A percentile compares a stretch with the other conserved stretches of the same genome.
Evolutionary conservation across 768 basidiomycete species (phyloP).

Genomic region (Boletus sensibilis): DNA sequence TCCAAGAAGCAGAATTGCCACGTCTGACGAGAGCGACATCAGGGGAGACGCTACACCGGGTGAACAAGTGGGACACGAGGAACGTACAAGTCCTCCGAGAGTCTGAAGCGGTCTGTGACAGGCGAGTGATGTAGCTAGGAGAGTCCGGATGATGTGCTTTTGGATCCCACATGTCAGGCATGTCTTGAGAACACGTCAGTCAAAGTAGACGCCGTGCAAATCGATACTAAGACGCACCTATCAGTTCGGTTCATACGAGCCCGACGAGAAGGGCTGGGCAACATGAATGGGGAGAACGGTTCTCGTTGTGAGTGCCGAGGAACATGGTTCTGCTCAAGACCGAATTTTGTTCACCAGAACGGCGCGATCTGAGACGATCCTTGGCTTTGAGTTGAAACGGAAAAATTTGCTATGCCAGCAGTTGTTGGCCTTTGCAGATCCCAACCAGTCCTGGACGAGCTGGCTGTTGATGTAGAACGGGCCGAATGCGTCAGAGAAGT

Average conservation of each 20-base stretch:
- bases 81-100: conserved; percentile 56
- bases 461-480: conserved; percentile 58
- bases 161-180: conserved; percentile 72
- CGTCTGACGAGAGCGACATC: conserved; percentile 47
- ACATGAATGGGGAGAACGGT: conserved; percentile 5
- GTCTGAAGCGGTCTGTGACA: conserved; percentile 29
- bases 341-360: conserved; percentile 1
- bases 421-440: conserved; percentile 16
- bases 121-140: conserved; percentile 27
- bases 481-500: conserved; percentile 58
- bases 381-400: conserved; percentile 28
- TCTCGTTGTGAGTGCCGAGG: conserved; percentile 19
- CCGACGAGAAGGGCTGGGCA: conserved; percentile 55
- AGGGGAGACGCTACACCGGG: not conserved
- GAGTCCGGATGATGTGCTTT: conserved; percentile 53
- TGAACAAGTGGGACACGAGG: not conserved
- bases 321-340: not conserved
- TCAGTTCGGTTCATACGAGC: conserved; percentile 68
- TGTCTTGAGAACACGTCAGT: conserved; percentile 40
- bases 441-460: conserved; percentile 60
- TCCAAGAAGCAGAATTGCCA: conserved; percentile 69
- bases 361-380: conserved; percentile 12
- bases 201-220: not conserved
- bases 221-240: conserved; percentile 32
- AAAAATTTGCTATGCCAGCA: conserved; percentile 14